Evolutionary conservation across 495 filamentous ascomycete genomes (phyloP).

Genomic region (Trichoderma orchidacearum): DNA sequence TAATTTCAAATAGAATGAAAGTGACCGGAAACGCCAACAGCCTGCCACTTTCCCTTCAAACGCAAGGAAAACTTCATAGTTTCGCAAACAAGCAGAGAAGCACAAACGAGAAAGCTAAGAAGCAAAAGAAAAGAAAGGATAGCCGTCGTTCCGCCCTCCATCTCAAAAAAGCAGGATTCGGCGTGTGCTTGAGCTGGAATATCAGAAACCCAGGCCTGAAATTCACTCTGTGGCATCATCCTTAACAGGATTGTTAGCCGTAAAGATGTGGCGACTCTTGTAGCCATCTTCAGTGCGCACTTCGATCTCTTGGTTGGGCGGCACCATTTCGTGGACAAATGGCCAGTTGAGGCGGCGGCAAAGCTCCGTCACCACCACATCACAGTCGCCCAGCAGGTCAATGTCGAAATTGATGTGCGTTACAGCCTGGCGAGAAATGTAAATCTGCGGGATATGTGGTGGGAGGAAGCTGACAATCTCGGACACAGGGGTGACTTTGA

Average conservation of each 20-base stretch:
- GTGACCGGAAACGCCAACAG: too few species aligned
- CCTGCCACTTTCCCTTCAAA: too few species aligned
- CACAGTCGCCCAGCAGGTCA: slow-evolving; percentile 85
- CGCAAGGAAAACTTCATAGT: too few species aligned
- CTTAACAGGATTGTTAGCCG: slow-evolving; percentile 1
- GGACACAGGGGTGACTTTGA: slow-evolving; percentile 90
- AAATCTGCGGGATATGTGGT: slow-evolving; percentile 75
- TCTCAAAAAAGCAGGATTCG: too few species aligned
- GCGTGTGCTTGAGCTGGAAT: too few species aligned
- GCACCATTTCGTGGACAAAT: slow-evolving; percentile 79
- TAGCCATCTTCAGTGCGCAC: slow-evolving; percentile 46
- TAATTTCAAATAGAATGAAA: too few species aligned
- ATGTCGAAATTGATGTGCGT: slow-evolving; percentile 89
- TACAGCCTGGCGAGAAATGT: slow-evolving; percentile 79
- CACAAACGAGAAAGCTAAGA: too few species aligned
- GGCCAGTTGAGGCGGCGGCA: slow-evolving; percentile 77
- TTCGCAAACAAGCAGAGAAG: too few species aligned
- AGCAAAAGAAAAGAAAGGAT: too few species aligned
- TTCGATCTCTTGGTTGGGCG: slow-evolving; percentile 46
- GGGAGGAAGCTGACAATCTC: slow-evolving; percentile 79
- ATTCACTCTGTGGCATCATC: not conserved
- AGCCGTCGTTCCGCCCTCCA: too few species aligned
- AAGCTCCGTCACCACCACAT: slow-evolving; percentile 80
- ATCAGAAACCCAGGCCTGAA: too few species aligned
- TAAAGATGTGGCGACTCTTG: slow-evolving; percentile 51